Evolutionary conservation across 2,329 filamentous ascomycete species (phyloP).

Genomic region (Mollisiaceae sp.): DNA sequence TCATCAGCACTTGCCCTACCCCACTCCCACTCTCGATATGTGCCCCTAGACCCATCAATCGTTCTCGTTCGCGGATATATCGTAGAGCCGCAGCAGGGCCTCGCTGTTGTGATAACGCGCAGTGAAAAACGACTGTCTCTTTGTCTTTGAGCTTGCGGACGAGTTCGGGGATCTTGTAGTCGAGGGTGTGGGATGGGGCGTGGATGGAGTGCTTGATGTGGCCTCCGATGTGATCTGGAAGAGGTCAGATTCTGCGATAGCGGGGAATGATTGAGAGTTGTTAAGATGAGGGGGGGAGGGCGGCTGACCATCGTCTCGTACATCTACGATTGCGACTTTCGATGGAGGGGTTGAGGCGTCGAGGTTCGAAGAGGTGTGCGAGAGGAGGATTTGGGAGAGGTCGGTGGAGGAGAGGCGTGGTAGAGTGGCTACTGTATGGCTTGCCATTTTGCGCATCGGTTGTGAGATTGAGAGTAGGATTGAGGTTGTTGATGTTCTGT

Average conservation of each 20-base stretch:
- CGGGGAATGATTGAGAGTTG: neutral
- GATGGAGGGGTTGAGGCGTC: slow-evolving; percentile 31
- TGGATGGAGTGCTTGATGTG: slow-evolving; percentile 82
- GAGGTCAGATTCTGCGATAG: neutral
- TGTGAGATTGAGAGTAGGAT: neutral
- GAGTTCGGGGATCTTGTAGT: slow-evolving; percentile 81
- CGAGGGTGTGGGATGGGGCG: slow-evolving; percentile 74
- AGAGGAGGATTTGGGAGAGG: slow-evolving; percentile 40
- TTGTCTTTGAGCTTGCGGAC: slow-evolving; percentile 77
- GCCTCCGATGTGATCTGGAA: slow-evolving; percentile 82
- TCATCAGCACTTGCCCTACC: slow-evolving; percentile 31
- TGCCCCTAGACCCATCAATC: slow-evolving; percentile 43
- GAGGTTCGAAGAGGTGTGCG: slow-evolving; percentile 33
- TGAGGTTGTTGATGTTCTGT: slow-evolving; percentile 6
- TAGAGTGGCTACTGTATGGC: slow-evolving; percentile 35
- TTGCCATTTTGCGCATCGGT: slow-evolving; percentile 32
- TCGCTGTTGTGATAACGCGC: slow-evolving; percentile 86
- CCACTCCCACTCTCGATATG: slow-evolving; percentile 29
- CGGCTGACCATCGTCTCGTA: slow-evolving; percentile 76
- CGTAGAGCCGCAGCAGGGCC: slow-evolving; percentile 83
- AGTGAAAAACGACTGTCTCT: slow-evolving; percentile 91
- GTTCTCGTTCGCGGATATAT: slow-evolving; percentile 75
- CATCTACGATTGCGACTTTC: slow-evolving; percentile 78
- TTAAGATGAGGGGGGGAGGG: neutral
- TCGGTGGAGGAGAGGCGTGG: slow-evolving; percentile 40